Evolutionary conservation across 306 rosid genomes (phyloP), one percentile per base, ranked within the genome.

Genomic region (Senna tora): DNA sequence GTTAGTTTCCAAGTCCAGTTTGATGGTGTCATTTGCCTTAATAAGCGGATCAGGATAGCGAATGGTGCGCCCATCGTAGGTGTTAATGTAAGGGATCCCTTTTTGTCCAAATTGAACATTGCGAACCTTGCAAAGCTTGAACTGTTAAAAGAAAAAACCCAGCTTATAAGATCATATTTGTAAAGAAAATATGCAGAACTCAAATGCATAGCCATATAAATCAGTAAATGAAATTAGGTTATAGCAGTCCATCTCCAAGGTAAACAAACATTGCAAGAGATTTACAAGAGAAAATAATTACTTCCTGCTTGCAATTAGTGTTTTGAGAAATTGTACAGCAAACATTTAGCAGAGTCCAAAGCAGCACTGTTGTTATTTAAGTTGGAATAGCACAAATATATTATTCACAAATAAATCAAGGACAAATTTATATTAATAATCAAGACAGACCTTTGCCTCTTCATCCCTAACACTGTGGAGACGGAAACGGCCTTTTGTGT

Each of bases 1-100:
- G 82, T 87, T 87, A 63, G 53, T 76, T 79, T 87, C 96, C 19
- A 87, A 78, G 69, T 89, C 96, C 30, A 89, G 83, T 77, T 91
- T 89, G 80, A 91, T 81, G 15, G 97, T 91, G 86, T 92, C 96
- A 25, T 92, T 89, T 7, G 93, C 93, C 85, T 75, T 90, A 53
- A 87, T 90, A 0, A 87, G 43, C 0, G 96, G 96, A 78, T 90
- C 96, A 1, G 92, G 96, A 56, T 90, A 90, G 46, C 92, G 88
- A 77, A 88, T 90, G 15, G 90, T 86, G 39, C 96, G 82, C 2
- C 90, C 93, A 65, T 87, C 93, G 22, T 80, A 87, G 33, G 90
- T 87, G 82, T 90, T 86, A 17, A 87, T 46, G 57, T 84, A 84
- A 15, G 93, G 96, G 65, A 87, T 87, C 49, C 89, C 89, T 81